Evolutionary conservation across 2,329 filamentous ascomycete genomes (phyloP).

Genomic region (Verticillium longisporum): DNA sequence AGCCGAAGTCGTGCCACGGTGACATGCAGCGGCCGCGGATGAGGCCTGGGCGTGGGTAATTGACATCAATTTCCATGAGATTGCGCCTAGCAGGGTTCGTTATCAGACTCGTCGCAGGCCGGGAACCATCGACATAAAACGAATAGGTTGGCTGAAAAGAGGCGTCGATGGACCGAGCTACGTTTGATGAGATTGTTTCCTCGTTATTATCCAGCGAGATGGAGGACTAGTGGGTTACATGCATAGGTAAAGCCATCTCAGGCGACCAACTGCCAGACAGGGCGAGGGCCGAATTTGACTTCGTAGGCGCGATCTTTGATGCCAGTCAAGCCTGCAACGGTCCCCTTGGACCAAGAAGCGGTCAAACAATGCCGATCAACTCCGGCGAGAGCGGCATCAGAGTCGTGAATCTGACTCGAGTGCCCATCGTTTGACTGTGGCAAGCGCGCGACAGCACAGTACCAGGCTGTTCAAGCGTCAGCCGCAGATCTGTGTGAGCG

Average conservation of each 20-base stretch:
- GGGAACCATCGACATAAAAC: background rate
- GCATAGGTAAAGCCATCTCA: background rate
- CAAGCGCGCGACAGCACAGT: background rate
- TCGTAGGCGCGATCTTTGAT: background rate
- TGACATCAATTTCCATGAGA: constrained; percentile 1
- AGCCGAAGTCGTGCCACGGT: background rate
- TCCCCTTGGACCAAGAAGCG: background rate
- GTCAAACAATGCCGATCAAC: background rate
- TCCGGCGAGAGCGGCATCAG: background rate
- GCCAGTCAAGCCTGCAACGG: background rate
- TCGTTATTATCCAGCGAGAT: background rate
- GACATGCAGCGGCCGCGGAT: background rate
- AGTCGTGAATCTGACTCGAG: background rate
- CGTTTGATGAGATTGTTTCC: background rate
- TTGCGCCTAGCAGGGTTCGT: background rate
- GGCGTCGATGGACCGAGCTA: background rate
- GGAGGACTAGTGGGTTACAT: background rate
- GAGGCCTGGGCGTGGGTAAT: background rate
- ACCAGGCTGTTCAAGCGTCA: background rate
- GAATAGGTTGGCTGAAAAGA: background rate
- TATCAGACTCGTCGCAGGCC: background rate
- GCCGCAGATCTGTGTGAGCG: background rate
- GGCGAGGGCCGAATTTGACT: background rate
- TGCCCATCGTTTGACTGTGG: background rate
- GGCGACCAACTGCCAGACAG: background rate